Base-by-base conservation (phyloP, 2,329 filamentous ascomycete species). In the Cercospora citrullina region DNA sequence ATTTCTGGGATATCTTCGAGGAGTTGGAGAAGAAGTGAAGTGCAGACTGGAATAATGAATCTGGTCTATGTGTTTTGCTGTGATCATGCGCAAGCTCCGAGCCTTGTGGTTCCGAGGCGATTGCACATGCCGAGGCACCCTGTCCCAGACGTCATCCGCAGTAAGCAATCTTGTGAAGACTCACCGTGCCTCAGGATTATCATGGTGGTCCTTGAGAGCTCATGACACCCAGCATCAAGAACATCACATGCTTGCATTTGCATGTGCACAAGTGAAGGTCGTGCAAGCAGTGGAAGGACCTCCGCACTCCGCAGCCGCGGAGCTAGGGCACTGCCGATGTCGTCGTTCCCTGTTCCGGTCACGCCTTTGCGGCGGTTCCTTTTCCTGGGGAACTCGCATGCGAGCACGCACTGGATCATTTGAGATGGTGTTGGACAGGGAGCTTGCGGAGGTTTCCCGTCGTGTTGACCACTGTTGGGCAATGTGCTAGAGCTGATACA, bases 101-200 rank as follows among this genome's bases (percentile, higher is more conserved):
- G 53, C 26, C 12, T 30, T n/a, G 26, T 10, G 26, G 53, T 26
- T 31, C 26, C 26, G 53, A 33, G 53, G 26, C 26, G 53, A 16
- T 58, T 58, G 26, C 53, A 58, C 53, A 58, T 58, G 53, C 53
- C 53, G 53, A 58, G 53, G 53, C 53, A 51, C 45, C 45, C 45
- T 51, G 45, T 21, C 53, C 23, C 21, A 33, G 16, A 58, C 53
- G 53, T 58, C 53, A 33, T 51, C 4, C 23, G 16, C 26, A 58
- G 53, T 30, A 16, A 30, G 26, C 53, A 58, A 58, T 58, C 53
- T 58, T 58, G 53, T 58, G 53, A 58, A 58, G 16, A 58, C 14
- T 30, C 16, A 31, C 23, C 23, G 53, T 28, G 53, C 53, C 45
- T 51, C 45, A 51, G 45, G 3, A 51, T 7, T 26, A 2, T 5